Evolutionary conservation across 2,329 filamentous ascomycete genomes (phyloP).

Genomic region (Beauveria rudraprayagi): DNA sequence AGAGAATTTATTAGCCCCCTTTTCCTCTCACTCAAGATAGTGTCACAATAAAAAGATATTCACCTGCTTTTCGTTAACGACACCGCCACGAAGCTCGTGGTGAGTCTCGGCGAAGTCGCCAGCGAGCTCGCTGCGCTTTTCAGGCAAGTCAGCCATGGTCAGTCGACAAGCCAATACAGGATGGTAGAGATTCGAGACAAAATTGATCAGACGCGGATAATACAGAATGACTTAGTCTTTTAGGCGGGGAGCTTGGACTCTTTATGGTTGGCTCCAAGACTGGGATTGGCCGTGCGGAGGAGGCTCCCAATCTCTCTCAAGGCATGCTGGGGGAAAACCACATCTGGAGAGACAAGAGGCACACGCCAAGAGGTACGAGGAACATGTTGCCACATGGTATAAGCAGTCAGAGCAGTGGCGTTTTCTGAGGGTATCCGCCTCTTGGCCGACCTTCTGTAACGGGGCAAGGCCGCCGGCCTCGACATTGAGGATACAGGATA

Average conservation of each 20-base stretch:
- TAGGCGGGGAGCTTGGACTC: not conserved
- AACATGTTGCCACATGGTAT: not conserved
- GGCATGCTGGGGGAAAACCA: not conserved
- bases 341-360: not conserved
- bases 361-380: not conserved
- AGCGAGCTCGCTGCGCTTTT: constrained; percentile 7
- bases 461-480: not conserved
- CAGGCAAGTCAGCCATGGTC: constrained; percentile 5
- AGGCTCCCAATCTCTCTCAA: not conserved
- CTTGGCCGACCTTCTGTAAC: constrained; percentile 7
- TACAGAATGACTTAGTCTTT: not conserved
- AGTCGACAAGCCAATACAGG: not conserved
- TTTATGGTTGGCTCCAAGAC: constrained; percentile 1
- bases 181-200: not conserved
- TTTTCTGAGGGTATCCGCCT: not conserved
- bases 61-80: constrained; percentile 6
- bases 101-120: not conserved
- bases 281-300: not conserved
- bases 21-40: not conserved
- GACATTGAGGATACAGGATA: not conserved
- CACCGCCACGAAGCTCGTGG: not conserved
- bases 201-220: not conserved
- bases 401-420: not conserved
- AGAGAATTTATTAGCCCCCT: not conserved
- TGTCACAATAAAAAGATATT: not conserved